Base-by-base conservation (phyloP, 768 basidiomycete species). In the Kondoa subrosea region DNA sequence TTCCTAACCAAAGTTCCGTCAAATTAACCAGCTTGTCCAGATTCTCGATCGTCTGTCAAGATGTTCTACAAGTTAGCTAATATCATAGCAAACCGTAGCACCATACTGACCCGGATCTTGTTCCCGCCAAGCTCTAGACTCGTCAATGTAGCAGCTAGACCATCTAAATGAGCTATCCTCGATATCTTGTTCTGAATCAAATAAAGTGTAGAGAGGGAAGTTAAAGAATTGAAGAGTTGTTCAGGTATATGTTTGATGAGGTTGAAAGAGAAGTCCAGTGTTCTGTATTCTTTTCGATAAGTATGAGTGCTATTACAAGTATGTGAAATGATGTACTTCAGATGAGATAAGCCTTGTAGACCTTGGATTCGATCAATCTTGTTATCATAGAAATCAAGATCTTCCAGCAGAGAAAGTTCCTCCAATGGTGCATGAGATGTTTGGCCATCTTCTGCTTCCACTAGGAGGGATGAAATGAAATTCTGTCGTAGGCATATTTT, bases 181-280 rank as follows among this genome's bases (percentile, higher is more conserved):
- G 84, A 83, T 74, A 97, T 93, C 77, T 87, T 87, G 78, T 99
- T 96, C 78, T 99, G 95, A 2, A 99, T 89, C 73, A 99, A 89
- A 78, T 92, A 99, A 30, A 92, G 80, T 0, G 87, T 89, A 40
- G 81, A 79, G 33, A 99, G 80, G 2, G 75, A 59, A 2, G 66
- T 74, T 65, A 76, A 72, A 3, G 67, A 69, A 26, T 83, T 81
- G 2, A 77, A 79, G 1, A 93, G 81, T 66, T 80, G 76, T 12
- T 80, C 76, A 15, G 91, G 76, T 4, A 81, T 78, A 57, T 86
- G 84, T 0, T 89, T 87, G 56, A 91, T 79, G 0, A 93, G 81
- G 79, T 99, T 99, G 82, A 95, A 99, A 0, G 93, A 97, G 59
- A 97, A 80, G 79, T 97, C 95, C 64, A 99, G 80, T 12, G 83